A percentile compares a stretch with the other conserved stretches of the same genome.
phyloP scores from a whole-genome alignment of 495 filamentous ascomycete genomes.

The Gamarada debralockiae region DNA sequence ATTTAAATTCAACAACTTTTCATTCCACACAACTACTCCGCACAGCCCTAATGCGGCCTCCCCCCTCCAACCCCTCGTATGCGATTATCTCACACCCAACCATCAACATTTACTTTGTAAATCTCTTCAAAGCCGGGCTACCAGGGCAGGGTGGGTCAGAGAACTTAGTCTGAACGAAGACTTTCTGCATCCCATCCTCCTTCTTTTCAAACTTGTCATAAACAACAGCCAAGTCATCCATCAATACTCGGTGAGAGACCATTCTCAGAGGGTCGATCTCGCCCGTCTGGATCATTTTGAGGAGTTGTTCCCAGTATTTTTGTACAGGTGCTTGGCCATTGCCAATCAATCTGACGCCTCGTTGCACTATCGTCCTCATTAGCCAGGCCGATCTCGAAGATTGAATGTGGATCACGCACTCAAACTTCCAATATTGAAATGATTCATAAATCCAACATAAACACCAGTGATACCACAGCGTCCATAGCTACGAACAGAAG shows the following conservation, averaged over 20 bases:
- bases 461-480: conserved; percentile 75
- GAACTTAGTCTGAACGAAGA: conserved; percentile 65
- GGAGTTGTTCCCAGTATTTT: conserved; percentile 74
- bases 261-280: conserved; percentile 76
- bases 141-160: conserved; percentile 52
- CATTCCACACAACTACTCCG: no score
- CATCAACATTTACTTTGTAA: no score
- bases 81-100: no score
- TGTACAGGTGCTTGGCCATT: conserved; percentile 86
- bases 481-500: conserved; percentile 70
- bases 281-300: conserved; percentile 63
- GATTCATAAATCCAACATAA: conserved; percentile 69
- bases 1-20: no score
- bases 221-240: conserved; percentile 70
- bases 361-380: neutral
- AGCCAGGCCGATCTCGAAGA: no score
- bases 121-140: conserved; percentile 44
- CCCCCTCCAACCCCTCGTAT: no score
- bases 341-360: conserved; percentile 74
- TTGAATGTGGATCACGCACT: neutral
- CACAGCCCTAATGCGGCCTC: no score
- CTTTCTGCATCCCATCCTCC: conserved; percentile 67
- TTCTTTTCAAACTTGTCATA: conserved; percentile 69
- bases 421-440: conserved; percentile 27
- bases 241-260: conserved; percentile 69